Percentiles rank a stretch among this genome's conserved stretches.
Evolutionary conservation across 2,329 filamentous ascomycete species (phyloP).

Genomic region (Akanthomyces muscarius): DNA sequence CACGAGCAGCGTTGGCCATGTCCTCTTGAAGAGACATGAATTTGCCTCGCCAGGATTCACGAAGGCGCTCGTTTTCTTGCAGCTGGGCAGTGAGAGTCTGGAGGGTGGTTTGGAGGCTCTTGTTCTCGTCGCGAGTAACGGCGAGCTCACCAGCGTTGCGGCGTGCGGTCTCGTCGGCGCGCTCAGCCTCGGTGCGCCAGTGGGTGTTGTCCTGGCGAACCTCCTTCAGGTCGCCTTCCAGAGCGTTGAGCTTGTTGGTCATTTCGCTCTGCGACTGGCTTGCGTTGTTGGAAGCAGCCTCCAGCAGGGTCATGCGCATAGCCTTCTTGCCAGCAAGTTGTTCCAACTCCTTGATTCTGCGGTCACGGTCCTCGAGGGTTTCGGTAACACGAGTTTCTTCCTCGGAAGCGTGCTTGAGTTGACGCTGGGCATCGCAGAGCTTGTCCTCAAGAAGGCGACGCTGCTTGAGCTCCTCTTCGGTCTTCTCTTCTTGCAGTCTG

Average conservation of each 20-base stretch:
- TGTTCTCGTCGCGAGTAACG: constrained; percentile 56
- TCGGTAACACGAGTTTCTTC: constrained; percentile 66
- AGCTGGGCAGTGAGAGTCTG: constrained; percentile 72
- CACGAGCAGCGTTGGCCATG: constrained; percentile 72
- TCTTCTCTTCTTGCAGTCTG: constrained; percentile 57
- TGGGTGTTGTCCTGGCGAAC: constrained; percentile 55
- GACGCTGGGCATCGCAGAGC: constrained; percentile 66
- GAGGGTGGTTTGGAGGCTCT: constrained; percentile 69
- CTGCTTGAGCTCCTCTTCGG: constrained; percentile 59
- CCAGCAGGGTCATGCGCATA: constrained; percentile 63
- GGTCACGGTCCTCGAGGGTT: constrained; percentile 65
- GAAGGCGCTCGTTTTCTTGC: constrained; percentile 78
- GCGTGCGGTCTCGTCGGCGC: constrained; percentile 48
- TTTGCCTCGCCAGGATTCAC: constrained; percentile 79
- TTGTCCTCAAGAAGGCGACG: constrained; percentile 69
- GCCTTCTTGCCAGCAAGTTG: constrained; percentile 49
- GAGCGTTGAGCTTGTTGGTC: constrained; percentile 49
- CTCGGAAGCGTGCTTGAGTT: constrained; percentile 65
- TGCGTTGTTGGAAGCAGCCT: constrained; percentile 59
- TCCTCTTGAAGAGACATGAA: constrained; percentile 83
- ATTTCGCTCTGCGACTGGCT: constrained; percentile 53
- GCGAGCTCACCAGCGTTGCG: constrained; percentile 47
- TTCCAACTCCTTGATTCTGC: constrained; percentile 58
- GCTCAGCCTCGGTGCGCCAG: constrained; percentile 60
- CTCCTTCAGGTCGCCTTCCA: constrained; percentile 53